A percentile compares a stretch with the other conserved stretches of the same genome.
phyloP scores from a whole-genome alignment of 2,329 filamentous ascomycete species.

The Trichoderma koningii region DNA sequence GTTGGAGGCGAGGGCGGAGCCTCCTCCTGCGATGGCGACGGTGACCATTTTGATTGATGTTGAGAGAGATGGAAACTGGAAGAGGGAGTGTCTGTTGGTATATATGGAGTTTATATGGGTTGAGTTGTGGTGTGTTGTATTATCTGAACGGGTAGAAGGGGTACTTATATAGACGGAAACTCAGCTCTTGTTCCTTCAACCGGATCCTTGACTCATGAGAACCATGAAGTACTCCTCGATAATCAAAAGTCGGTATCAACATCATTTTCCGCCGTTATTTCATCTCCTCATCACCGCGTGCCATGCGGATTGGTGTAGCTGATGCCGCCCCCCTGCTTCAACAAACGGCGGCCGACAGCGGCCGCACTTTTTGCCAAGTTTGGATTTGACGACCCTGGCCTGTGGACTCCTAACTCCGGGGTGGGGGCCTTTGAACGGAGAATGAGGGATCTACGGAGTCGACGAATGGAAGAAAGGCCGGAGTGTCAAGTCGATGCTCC shows the following conservation, averaged over 20 bases:
- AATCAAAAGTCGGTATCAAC: neutral
- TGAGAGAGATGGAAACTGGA: no score
- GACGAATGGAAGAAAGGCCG: no score
- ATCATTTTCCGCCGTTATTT: no score
- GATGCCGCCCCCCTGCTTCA: neutral
- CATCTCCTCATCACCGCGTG: neutral
- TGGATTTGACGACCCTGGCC: neutral
- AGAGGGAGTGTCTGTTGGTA: no score
- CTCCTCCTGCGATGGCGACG: slow-evolving; percentile 19
- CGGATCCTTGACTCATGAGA: no score
- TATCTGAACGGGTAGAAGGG: neutral
- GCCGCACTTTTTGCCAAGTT: neutral
- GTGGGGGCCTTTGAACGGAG: neutral
- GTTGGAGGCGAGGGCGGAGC: slow-evolving; percentile 21
- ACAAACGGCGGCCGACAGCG: neutral
- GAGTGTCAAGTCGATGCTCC: neutral
- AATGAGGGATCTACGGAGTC: neutral
- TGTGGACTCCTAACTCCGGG: neutral
- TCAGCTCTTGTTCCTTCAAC: no score
- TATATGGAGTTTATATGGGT: neutral
- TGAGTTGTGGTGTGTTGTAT: no score
- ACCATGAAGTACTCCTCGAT: neutral
- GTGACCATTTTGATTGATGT: slow-evolving; percentile 20
- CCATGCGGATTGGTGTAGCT: neutral
- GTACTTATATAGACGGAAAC: neutral